Evolutionary conservation across 192 early-diverging fungal species (phyloP), one percentile per base, ranked within the genome.

Genomic region (Coemansia nantahalensis): DNA sequence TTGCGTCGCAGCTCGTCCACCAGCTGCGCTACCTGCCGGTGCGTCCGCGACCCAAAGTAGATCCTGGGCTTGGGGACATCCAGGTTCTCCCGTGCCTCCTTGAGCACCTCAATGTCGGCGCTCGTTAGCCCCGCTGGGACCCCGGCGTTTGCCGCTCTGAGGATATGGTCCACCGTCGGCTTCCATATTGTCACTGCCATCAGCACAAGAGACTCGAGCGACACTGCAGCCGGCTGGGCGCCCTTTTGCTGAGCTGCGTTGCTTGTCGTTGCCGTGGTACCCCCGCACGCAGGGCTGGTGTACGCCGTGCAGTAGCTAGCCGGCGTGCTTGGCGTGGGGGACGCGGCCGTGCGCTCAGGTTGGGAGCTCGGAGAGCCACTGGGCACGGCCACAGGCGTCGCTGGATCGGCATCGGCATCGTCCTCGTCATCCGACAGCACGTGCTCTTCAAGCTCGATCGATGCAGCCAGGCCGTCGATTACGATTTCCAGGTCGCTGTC

Each of bases 1-100:
- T 84, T 84, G 11, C 24, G 39, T n/a, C 76, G 74, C 43, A 84
- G 60, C 33, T 84, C 82, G 17, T 59, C 43, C 22, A 84, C 54
- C 5, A 84, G 51, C 59, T 84, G 82, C 16, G 79, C 50, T 7
- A 84, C 65, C 41, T 84, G 82, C 65, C 75, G 80, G 51, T 84
- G 82, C 12, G 82, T 84, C 16, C 82, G 72, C 19, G 79, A 71
- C 0, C 79, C 79, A 69, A 73, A 73, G 57, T 79, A 83, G 32
- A 80, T 81, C 9, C 52, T 46, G n/a, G 69, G 69, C 19, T 8
- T 45, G 18, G 22, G 28, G 4, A 16, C 34, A 12, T 21, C 37
- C 1, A 23, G 14, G 0, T 21, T 39, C 8, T 55, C 18, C 8
- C 31, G 33, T 33, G 42, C 59, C 23, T 48, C 44, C n/a, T 26